Evolutionary conservation across 768 basidiomycete genomes (phyloP).

Genomic region (Tulasnella sp.): DNA sequence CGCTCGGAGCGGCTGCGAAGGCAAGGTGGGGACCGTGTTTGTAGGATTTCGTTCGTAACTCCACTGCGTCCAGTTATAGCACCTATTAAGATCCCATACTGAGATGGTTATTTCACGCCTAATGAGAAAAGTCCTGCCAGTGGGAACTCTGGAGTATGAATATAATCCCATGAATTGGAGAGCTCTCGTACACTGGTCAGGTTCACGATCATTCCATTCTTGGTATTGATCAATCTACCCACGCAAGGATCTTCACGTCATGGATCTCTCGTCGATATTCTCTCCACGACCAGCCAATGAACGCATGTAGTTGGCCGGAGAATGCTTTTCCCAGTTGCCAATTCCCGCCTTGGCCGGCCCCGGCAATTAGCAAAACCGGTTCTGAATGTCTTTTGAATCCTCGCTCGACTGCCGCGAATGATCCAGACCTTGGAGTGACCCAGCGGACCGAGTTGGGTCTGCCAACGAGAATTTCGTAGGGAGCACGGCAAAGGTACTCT

Average conservation of each 20-base stretch:
- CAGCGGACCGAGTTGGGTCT: background rate
- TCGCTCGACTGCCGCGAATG: background rate
- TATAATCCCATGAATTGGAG: no score
- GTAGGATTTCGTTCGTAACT: background rate
- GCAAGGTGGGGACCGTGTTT: no score
- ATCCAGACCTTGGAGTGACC: background rate
- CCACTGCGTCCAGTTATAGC: background rate
- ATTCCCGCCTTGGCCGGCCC: background rate
- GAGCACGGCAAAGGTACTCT: background rate
- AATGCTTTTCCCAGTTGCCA: background rate
- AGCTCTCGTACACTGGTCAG: no score
- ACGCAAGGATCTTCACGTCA: background rate
- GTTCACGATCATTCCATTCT: background rate
- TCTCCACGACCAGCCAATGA: background rate
- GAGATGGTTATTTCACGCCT: no score
- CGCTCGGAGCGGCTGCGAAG: background rate
- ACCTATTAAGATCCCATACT: background rate
- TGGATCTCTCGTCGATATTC: background rate
- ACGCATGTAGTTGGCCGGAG: background rate
- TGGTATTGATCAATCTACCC: background rate
- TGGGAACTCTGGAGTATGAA: no score
- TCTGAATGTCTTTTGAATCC: background rate
- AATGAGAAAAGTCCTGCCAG: no score
- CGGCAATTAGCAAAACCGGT: background rate
- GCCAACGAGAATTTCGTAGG: background rate